Conservation (phyloP, 306 rosid genomes). For the Luffa aegyptiaca region DNA sequence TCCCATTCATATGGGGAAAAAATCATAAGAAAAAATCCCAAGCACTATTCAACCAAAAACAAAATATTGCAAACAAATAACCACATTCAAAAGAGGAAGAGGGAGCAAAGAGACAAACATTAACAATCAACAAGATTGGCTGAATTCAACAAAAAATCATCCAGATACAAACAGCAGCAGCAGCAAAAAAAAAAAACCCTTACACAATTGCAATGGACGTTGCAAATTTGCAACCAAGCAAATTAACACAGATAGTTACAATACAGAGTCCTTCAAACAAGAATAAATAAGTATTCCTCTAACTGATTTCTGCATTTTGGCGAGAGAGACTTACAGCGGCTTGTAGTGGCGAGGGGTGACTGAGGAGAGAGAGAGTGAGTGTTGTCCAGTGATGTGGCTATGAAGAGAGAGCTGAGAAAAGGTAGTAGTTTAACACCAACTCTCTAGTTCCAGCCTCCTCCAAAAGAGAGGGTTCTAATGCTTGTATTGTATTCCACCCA, state of each 20-base stretch:
- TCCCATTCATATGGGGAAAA: not conserved
- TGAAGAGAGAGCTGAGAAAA: no score
- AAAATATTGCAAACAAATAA: not conserved
- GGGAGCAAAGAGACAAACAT: not conserved
- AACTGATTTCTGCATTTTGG: not conserved
- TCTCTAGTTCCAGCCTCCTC: no score
- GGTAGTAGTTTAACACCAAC: not conserved
- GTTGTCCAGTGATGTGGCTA: not conserved
- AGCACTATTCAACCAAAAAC: not conserved
- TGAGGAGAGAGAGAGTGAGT: not conserved
- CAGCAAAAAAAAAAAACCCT: not conserved
- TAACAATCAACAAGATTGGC: not conserved
- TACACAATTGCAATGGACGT: not conserved
- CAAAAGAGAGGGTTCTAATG: no score
- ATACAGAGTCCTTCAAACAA: not conserved
- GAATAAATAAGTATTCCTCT: not conserved
- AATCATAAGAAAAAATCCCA: not conserved
- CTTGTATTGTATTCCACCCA: no score
- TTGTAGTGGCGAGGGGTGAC: not conserved
- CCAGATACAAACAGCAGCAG: not conserved
- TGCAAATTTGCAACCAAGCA: not conserved
- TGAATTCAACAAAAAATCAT: not conserved
- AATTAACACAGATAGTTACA: not conserved
- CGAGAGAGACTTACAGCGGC: not conserved
- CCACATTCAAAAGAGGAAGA: not conserved